Evolutionary conservation across 768 basidiomycete species (phyloP).

Genomic region (Psilocybe cubensis): DNA sequence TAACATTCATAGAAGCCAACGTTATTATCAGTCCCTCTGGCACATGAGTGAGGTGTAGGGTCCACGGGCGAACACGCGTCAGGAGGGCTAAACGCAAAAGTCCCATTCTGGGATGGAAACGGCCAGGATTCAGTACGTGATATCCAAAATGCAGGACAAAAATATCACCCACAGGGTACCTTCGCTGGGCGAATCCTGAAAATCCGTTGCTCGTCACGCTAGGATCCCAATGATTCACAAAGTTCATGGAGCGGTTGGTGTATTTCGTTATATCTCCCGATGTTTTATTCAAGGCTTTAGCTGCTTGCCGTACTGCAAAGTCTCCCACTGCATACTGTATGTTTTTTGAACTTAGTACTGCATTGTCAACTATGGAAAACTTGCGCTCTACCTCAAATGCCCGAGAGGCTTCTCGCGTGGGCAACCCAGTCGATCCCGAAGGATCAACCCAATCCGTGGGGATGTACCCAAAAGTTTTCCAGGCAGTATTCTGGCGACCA

Average conservation of each 20-base stretch:
- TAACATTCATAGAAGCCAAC: conserved; percentile 57
- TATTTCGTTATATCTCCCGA: conserved; percentile 43
- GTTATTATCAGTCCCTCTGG: conserved; percentile 51
- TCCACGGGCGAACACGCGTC: conserved; percentile 55
- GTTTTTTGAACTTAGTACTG: too few species aligned
- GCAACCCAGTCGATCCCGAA: conserved; percentile 47
- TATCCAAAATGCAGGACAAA: background rate
- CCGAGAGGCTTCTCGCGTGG: conserved; percentile 53
- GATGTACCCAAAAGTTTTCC: conserved; percentile 52
- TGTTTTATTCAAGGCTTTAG: conserved; percentile 40
- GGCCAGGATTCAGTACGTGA: background rate
- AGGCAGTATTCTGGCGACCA: conserved; percentile 55
- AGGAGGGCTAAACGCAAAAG: conserved; percentile 52
- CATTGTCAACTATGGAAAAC: background rate
- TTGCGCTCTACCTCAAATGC: conserved; percentile 42
- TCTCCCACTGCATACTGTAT: conserved; percentile 50
- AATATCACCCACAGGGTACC: conserved; percentile 38
- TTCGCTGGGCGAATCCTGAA: conserved; percentile 48
- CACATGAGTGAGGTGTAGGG: conserved; percentile 49
- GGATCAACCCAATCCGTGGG: conserved; percentile 54
- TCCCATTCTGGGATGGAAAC: conserved; percentile 42
- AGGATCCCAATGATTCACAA: conserved; percentile 53
- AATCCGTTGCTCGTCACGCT: conserved; percentile 49
- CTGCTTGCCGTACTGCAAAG: conserved; percentile 58
- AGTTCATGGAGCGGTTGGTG: conserved; percentile 54